Percentiles rank a stretch among this genome's conserved stretches.
Evolutionary conservation across 805 yeast genomes (phyloP).

Genomic region (Yarrowia keelungensis): DNA sequence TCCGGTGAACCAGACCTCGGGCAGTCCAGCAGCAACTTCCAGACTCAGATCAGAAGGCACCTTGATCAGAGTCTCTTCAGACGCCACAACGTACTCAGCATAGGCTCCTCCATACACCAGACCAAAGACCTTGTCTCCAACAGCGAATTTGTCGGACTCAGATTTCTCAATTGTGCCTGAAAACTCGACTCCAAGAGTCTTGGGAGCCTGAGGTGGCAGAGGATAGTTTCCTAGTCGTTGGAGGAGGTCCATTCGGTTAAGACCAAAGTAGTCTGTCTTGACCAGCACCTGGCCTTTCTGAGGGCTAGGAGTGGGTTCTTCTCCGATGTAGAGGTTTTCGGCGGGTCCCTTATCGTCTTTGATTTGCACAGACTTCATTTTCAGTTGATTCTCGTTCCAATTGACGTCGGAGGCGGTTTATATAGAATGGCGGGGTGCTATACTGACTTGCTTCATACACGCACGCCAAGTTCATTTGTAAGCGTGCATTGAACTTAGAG

Average conservation of each 20-base stretch:
- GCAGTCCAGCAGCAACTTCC: slow-evolving; percentile 49
- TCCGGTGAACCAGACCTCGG: slow-evolving; percentile 53
- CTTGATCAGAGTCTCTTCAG: slow-evolving; percentile 44
- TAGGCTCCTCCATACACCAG: slow-evolving; percentile 52
- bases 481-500: slow-evolving; percentile 3
- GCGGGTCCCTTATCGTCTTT: slow-evolving; percentile 47
- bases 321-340: slow-evolving; percentile 45
- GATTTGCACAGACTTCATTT: slow-evolving; percentile 48
- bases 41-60: slow-evolving; percentile 45
- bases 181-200: slow-evolving; percentile 52
- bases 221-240: slow-evolving; percentile 49
- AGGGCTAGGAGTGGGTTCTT: slow-evolving; percentile 43
- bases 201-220: slow-evolving; percentile 48
- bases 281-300: slow-evolving; percentile 47
- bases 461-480: slow-evolving; percentile 32
- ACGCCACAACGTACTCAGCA: slow-evolving; percentile 50
- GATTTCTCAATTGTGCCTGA: slow-evolving; percentile 48
- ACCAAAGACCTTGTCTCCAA: slow-evolving; percentile 52
- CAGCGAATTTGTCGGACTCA: slow-evolving; percentile 42
- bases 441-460: not conserved
- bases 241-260: slow-evolving; percentile 50
- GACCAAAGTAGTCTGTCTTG: slow-evolving; percentile 49
- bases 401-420: slow-evolving; percentile 5
- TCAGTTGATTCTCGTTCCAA: not conserved
- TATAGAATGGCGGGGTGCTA: slow-evolving; percentile 1